These are phyloP conservation scores for Gypsophila paniculata DNA, from an alignment of 179 eudicot genomes.

Conservation along the genomic window DNA sequence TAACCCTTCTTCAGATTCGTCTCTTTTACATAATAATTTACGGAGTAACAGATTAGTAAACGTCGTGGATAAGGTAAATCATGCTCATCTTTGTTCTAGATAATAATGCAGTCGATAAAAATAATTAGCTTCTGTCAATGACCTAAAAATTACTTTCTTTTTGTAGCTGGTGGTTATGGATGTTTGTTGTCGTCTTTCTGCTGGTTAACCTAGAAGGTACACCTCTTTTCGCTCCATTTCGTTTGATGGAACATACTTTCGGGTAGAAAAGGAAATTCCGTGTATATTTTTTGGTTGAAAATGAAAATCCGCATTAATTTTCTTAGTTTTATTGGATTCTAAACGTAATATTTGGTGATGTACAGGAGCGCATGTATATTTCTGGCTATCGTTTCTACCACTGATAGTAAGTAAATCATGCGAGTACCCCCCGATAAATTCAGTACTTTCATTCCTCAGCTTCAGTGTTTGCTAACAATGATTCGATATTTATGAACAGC, in stretches of 20 bases:
- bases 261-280: too few species aligned
- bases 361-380: conserved; percentile 84
- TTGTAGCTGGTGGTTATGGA: conserved; percentile 91
- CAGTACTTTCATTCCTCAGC: background rate
- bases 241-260: background rate
- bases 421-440: background rate
- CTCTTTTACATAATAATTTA: background rate
- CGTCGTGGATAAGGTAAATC: too few species aligned
- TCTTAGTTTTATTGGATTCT: too few species aligned
- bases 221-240: background rate
- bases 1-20: conserved; percentile 10
- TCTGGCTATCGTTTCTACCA: conserved; percentile 82
- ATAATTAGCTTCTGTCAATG: background rate
- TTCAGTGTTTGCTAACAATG: background rate
- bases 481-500: conserved; percentile 38
- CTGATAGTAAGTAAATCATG: conserved; percentile 51
- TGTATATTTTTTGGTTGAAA: too few species aligned
- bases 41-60: too few species aligned
- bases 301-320: too few species aligned
- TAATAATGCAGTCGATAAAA: background rate
- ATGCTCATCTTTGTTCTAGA: background rate
- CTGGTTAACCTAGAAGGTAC: conserved; percentile 68
- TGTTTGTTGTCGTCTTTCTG: conserved; percentile 80
- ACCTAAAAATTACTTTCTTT: conserved; percentile 16
- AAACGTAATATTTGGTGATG: conserved; percentile 18